Base-by-base conservation (phyloP, 164 flowering plant species). In the Aristolochia fimbriata region DNA sequence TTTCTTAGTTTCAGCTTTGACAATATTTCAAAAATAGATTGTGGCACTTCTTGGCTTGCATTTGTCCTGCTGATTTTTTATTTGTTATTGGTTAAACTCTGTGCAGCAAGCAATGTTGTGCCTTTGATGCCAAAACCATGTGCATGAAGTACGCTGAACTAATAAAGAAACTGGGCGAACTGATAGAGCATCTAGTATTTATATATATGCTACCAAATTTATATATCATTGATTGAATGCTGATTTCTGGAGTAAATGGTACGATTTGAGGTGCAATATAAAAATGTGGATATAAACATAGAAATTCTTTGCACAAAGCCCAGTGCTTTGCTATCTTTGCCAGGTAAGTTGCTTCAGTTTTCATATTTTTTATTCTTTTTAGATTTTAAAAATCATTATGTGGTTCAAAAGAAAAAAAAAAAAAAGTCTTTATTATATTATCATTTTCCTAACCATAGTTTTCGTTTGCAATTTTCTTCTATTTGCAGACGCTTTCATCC, bases 181-280 rank as follows among this genome's bases (percentile, higher is more conserved):
- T 56, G 98, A 90, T 43, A 81, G 97, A 22, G 78, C 94, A 37
- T 94, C 97, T 49, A 85, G 74, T 15, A 61, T 93, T 47, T 90
- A 77, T 60, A 63, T 66, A 16, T 83, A 76, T 65, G 81, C 97
- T 47, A 83, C 97, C 46, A 87, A 83, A 60, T 78, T 80, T 67
- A 83, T 97, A 14, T 91, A 93, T 69, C 94, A 95, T 56, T 72
- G 88, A 31, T 81, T 87, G 6, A 95, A 85, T 68, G 59, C 72
- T 51, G 88, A 84, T 23, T 86, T 90, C 70, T 93, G 99, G 97
- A 83, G 64, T 30, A 75, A 68, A 59, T 90, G 96, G 95, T 83
- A 86, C 68, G 92, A 83, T 8, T 90, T 93, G 97, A 90, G 79
- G 99, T 93, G 59, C 89, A 81, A 24, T 91, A 93, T 70, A 95